These are phyloP conservation scores for Stephanocyclus meneghinianus DNA, from an alignment of 352 stramenopile genomes.

Conservation along the genomic window DNA sequence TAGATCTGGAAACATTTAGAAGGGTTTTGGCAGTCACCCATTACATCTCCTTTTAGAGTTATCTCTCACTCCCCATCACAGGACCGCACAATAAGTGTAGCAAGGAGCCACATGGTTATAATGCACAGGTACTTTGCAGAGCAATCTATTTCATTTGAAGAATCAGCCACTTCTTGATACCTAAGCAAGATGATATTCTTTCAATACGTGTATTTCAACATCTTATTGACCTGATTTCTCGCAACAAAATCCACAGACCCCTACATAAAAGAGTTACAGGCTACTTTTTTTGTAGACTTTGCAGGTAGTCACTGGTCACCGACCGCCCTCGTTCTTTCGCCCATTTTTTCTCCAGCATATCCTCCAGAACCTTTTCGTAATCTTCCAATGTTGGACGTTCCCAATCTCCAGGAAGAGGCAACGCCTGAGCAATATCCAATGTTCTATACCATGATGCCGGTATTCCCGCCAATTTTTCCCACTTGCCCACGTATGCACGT, in stretches of 20 bases:
- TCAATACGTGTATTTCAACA: background rate
- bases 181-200: background rate
- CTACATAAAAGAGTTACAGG: too few species aligned
- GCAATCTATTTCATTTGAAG: too few species aligned
- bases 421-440: constrained; percentile 67
- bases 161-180: too few species aligned
- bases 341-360: constrained; percentile 46
- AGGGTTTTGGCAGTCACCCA: too few species aligned
- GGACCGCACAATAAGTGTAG: too few species aligned
- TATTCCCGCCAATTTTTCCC: constrained; percentile 86
- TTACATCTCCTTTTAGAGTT: too few species aligned
- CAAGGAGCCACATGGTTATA: too few species aligned
- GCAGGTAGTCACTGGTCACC: constrained; percentile 4
- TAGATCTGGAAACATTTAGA: too few species aligned
- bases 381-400: constrained; percentile 43
- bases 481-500: constrained; percentile 87
- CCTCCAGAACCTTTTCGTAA: constrained; percentile 51
- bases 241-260: too few species aligned
- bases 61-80: too few species aligned
- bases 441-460: constrained; percentile 84
- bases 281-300: constrained; percentile 14
- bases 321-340: constrained; percentile 7
- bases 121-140: too few species aligned
- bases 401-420: constrained; percentile 74
- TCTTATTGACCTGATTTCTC: too few species aligned